Evolutionary conservation across 2,329 filamentous ascomycete genomes (phyloP).

Genomic region (Colletotrichum musae): DNA sequence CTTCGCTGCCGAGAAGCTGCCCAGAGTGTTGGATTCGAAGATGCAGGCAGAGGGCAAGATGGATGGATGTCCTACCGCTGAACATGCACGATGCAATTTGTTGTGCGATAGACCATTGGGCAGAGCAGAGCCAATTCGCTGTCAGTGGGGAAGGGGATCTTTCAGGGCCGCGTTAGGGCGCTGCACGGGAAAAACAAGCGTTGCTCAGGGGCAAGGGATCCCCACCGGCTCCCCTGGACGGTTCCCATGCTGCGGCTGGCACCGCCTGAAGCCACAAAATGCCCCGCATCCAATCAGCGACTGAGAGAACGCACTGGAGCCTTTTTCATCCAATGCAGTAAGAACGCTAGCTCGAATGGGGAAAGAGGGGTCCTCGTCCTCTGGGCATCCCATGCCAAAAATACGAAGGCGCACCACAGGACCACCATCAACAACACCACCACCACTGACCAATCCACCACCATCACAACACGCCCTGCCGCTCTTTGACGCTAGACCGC

Average conservation of each 20-base stretch:
- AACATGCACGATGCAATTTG: conserved; percentile 13
- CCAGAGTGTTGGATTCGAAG: not conserved
- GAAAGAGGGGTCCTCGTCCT: conserved; percentile 12
- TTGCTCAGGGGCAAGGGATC: conserved; percentile 33
- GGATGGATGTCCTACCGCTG: no score
- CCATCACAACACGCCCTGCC: not conserved
- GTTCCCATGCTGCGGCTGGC: conserved; percentile 27
- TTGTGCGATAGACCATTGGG: not conserved
- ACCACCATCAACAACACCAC: not conserved
- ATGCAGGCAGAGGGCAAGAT: no score
- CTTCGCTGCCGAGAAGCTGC: not conserved
- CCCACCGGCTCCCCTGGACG: conserved; percentile 24
- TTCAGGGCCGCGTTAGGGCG: not conserved
- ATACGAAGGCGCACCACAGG: conserved; percentile 31
- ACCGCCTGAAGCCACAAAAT: conserved; percentile 21
- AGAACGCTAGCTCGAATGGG: conserved; percentile 3
- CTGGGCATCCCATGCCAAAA: conserved; percentile 23
- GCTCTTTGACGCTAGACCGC: conserved; percentile 6
- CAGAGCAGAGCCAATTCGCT: not conserved
- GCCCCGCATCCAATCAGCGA: conserved; percentile 12
- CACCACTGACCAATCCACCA: conserved; percentile 3
- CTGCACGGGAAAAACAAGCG: conserved; percentile 26
- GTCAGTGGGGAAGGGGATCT: not conserved
- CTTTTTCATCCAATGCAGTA: conserved; percentile 19
- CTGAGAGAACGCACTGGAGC: not conserved